Evolutionary conservation across 345 rosid genomes (phyloP).

Genomic region (Melaleuca quinquenervia): DNA sequence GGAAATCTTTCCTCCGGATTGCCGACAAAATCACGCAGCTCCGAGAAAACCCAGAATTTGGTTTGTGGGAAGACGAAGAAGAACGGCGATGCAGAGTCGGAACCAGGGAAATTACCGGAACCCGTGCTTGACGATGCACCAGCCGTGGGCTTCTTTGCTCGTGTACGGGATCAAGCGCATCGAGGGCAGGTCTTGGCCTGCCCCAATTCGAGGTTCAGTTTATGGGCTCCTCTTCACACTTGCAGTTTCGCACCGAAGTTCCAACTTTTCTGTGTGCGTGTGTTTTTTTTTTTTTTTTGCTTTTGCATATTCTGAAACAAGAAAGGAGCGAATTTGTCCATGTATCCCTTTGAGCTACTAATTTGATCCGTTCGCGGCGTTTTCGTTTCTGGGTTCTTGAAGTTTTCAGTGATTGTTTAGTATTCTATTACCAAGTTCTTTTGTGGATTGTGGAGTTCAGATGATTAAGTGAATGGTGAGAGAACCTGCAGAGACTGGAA

Average conservation of each 20-base stretch:
- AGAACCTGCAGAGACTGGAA: neutral
- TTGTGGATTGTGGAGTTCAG: neutral
- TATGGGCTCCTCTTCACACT: neutral
- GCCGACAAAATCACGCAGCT: neutral
- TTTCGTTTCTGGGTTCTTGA: neutral
- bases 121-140: constrained; percentile 92
- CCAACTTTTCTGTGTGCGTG: too few relatives aligned
- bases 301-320: neutral
- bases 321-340: neutral
- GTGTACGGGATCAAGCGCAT: constrained; percentile 84
- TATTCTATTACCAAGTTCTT: neutral
- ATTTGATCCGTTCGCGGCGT: neutral
- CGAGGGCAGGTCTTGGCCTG: constrained; percentile 91
- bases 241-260: neutral
- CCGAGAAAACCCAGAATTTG: neutral
- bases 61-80: neutral
- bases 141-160: constrained; percentile 90
- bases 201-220: constrained; percentile 65
- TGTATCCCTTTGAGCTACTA: neutral
- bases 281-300: neutral
- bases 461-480: neutral
- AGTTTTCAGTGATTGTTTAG: neutral
- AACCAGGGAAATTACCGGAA: constrained; percentile 40
- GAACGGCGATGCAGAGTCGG: constrained; percentile 3
- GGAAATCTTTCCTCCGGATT: neutral